These are phyloP conservation scores for Naematelia aurantialba DNA, from an alignment of 768 basidiomycete genomes.

Conservation along the genomic window DNA sequence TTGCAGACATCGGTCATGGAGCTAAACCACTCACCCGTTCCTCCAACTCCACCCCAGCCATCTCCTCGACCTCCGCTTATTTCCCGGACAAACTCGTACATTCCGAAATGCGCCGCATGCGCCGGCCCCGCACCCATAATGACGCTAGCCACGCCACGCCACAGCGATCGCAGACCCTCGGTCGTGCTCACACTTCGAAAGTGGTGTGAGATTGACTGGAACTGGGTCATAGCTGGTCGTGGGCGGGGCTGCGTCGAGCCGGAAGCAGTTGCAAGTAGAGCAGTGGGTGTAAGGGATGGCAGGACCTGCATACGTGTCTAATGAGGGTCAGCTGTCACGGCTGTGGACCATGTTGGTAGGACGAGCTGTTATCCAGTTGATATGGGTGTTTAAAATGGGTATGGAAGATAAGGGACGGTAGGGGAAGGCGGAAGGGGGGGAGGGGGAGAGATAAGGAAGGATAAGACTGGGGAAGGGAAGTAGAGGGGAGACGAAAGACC, in stretches of 20 bases:
- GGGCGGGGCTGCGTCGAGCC: conserved; percentile 11
- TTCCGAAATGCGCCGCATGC: conserved; percentile 96
- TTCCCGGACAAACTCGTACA: conserved; percentile 91
- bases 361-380: background rate
- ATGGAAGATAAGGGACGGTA: background rate
- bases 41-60: conserved; percentile 67
- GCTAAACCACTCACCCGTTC: conserved; percentile 83
- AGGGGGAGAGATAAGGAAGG: conserved; percentile 4
- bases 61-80: conserved; percentile 72
- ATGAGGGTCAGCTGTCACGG: conserved; percentile 1
- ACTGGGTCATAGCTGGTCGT: conserved; percentile 25
- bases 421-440: background rate
- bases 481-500: conserved; percentile 27
- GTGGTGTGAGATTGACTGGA: conserved; percentile 36
- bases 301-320: conserved; percentile 98
- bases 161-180: conserved; percentile 83
- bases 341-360: background rate
- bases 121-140: conserved; percentile 96
- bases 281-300: conserved; percentile 34
- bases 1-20: too few species aligned
- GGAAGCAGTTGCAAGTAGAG: conserved; percentile 23
- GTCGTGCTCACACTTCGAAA: conserved; percentile 70
- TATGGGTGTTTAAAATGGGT: background rate
- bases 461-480: background rate
- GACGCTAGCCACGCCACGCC: conserved; percentile 94